Evolutionary conservation across 2,329 filamentous ascomycete species (phyloP).

Genomic region (Fusarium proliferatum): DNA sequence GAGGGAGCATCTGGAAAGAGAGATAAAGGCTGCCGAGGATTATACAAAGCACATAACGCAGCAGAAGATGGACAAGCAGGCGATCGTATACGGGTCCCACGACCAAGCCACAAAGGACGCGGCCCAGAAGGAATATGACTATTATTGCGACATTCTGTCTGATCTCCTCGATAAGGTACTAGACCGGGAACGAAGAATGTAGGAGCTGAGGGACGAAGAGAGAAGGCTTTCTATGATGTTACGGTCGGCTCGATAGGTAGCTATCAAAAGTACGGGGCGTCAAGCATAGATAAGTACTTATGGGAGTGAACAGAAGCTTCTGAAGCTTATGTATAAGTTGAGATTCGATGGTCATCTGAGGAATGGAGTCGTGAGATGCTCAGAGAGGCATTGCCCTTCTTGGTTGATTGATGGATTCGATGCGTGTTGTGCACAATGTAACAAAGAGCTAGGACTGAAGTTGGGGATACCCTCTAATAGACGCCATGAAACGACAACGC

Average conservation of each 20-base stretch:
- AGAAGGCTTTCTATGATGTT: neutral
- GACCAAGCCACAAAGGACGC: neutral
- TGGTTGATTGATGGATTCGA: too few species aligned
- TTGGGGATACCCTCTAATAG: too few species aligned
- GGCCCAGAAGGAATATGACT: neutral
- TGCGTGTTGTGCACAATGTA: too few species aligned
- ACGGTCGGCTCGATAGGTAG: accelerated
- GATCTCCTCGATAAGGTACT: accelerated
- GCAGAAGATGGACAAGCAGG: neutral
- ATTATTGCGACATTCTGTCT: accelerated
- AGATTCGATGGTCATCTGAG: too few species aligned
- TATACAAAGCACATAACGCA: neutral
- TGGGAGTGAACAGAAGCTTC: too few species aligned
- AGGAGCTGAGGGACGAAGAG: neutral
- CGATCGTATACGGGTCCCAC: neutral
- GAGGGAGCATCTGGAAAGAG: neutral
- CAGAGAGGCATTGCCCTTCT: too few species aligned
- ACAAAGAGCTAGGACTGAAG: too few species aligned
- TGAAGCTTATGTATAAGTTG: too few species aligned
- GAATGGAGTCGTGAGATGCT: too few species aligned
- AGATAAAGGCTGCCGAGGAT: accelerated
- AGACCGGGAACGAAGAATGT: neutral
- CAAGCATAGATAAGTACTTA: too few species aligned
- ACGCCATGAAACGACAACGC: too few species aligned
- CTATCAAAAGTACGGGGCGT: accelerated